Conservation (phyloP, 306 rosid genomes). For the Casuarina cunninghamiana region DNA sequence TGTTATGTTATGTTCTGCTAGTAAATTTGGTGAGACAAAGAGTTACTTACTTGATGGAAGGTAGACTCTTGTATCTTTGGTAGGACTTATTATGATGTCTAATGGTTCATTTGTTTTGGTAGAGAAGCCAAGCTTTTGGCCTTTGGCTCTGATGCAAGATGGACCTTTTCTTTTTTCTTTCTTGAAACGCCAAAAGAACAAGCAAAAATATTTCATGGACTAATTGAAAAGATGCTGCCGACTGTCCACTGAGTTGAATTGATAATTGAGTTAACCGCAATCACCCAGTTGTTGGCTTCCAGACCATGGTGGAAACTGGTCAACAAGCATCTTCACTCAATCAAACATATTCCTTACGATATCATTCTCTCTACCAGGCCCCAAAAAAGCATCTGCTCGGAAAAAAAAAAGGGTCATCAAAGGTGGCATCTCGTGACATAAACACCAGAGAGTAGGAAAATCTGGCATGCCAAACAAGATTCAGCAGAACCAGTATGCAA, state of each 20-base stretch:
- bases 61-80: too few species aligned
- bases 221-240: conserved; percentile 2
- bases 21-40: too few species aligned
- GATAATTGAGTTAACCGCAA: conserved; percentile 22
- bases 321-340: conserved; percentile 34
- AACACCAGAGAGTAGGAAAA: conserved; percentile 1
- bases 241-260: conserved; percentile 10
- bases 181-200: not conserved
- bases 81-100: too few species aligned
- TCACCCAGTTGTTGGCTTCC: conserved; percentile 15
- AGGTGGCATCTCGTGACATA: conserved; percentile 13
- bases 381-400: not conserved
- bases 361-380: conserved; percentile 27
- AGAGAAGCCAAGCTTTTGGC: not conserved
- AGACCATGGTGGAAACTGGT: conserved; percentile 30
- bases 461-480: not conserved
- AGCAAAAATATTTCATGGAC: conserved; percentile 10
- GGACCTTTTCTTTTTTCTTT: not conserved
- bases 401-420: too few species aligned
- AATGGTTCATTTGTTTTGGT: too few species aligned
- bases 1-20: too few species aligned
- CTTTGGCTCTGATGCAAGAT: not conserved
- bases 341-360: conserved; percentile 23
- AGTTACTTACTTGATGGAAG: too few species aligned
- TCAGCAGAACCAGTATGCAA: not conserved